Percentiles rank a stretch among this genome's conserved stretches.
These are phyloP conservation scores for Ilex paraguariensis DNA, from an alignment of 305 asterid genomes.

Conservation along the genomic window DNA sequence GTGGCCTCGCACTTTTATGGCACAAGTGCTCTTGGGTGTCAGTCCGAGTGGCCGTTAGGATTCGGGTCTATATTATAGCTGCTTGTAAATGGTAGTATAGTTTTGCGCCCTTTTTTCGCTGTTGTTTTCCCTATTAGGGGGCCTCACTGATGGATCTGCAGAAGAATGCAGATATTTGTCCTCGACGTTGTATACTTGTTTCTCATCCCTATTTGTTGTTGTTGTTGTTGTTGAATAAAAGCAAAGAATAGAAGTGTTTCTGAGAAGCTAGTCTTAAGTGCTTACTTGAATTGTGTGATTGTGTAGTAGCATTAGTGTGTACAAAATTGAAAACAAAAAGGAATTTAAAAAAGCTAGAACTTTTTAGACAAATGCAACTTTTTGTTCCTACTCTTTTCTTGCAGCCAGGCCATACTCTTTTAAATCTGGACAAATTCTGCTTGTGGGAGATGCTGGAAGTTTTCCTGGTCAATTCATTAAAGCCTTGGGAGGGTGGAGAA, in stretches of 20 bases:
- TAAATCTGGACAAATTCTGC: too few relatives aligned
- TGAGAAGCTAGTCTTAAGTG: too few relatives aligned
- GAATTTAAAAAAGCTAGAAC: too few relatives aligned
- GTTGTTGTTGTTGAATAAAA: slow-evolving; percentile 17
- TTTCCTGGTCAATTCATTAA: too few relatives aligned
- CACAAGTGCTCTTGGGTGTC: slow-evolving; percentile 20
- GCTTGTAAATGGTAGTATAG: slow-evolving; percentile 78
- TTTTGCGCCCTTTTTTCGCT: slow-evolving; percentile 35
- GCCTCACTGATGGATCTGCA: slow-evolving; percentile 41
- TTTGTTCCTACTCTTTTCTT: too few relatives aligned
- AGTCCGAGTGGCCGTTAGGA: slow-evolving; percentile 23
- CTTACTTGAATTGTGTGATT: too few relatives aligned
- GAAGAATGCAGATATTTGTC: slow-evolving; percentile 55
- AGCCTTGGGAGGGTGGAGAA: too few relatives aligned
- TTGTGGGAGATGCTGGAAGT: too few relatives aligned
- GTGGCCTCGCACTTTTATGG: slow-evolving; percentile 21
- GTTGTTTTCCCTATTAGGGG: slow-evolving; percentile 40
- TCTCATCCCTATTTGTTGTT: slow-evolving; percentile 23
- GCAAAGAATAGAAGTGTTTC: slow-evolving; percentile 24
- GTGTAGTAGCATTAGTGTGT: too few relatives aligned
- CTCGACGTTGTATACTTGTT: slow-evolving; percentile 23
- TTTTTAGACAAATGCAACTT: too few relatives aligned
- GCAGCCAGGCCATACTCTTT: too few relatives aligned
- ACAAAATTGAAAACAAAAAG: too few relatives aligned
- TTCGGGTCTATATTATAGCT: slow-evolving; percentile 33